Evolutionary conservation across 1,284 basidiomycete genomes (phyloP).

Genomic region (Bondarzewia mesenterica): DNA sequence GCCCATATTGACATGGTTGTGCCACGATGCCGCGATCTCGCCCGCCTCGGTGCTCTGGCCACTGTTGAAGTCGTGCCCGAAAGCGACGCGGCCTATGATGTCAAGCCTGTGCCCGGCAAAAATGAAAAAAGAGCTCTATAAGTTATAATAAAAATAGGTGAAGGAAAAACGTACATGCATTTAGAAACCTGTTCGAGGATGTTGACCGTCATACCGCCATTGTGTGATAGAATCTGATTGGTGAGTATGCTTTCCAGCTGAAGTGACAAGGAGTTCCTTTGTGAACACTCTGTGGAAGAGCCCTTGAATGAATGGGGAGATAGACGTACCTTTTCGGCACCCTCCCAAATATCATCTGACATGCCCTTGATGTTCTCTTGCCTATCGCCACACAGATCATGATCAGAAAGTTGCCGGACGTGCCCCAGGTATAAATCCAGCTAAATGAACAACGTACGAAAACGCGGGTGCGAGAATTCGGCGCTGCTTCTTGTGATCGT

Average conservation of each 20-base stretch:
- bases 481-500: constrained; percentile 18
- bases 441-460: constrained; percentile 10
- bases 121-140: constrained; percentile 14
- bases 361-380: constrained; percentile 11
- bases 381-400: not conserved
- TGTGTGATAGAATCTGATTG: not conserved
- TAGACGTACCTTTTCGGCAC: constrained; percentile 10
- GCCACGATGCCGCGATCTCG: constrained; percentile 13
- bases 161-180: constrained; percentile 10
- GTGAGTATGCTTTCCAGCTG: constrained; percentile 1
- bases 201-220: constrained; percentile 8
- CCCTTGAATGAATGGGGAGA: not conserved
- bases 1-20: constrained; percentile 10
- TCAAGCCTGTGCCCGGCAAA: constrained; percentile 6
- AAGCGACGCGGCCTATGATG: constrained; percentile 17
- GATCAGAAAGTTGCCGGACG: constrained; percentile 12
- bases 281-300: not conserved
- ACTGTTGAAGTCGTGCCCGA: constrained; percentile 18
- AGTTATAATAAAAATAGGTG: not conserved
- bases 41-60: constrained; percentile 17
- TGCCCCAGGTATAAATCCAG: constrained; percentile 14
- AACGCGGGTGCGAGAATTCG: constrained; percentile 19
- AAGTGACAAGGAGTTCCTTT: not conserved
- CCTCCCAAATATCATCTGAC: constrained; percentile 9
- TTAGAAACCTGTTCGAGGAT: constrained; percentile 9